A percentile compares a stretch with the other conserved stretches of the same genome.
phyloP scores from a whole-genome alignment of 2,329 filamentous ascomycete genomes.

The Biscogniauxia sp. region DNA sequence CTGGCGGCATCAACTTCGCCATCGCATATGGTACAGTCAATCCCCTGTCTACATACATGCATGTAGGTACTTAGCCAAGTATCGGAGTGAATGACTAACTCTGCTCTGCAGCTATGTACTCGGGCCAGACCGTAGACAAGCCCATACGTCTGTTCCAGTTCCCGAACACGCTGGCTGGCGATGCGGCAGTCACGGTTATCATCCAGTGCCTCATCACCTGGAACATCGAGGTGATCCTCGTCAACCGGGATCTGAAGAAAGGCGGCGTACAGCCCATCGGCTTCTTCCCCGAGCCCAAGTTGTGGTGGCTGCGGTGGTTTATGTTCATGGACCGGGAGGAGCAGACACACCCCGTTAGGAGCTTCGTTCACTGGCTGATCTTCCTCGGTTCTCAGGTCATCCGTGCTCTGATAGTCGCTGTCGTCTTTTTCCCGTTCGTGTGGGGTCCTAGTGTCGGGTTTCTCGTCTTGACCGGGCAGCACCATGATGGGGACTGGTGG shows the following conservation, averaged over 20 bases:
- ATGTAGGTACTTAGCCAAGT: too few species aligned
- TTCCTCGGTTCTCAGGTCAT: constrained; percentile 37
- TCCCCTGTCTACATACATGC: constrained; percentile 1
- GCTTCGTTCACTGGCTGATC: constrained; percentile 30
- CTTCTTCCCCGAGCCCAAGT: constrained; percentile 38
- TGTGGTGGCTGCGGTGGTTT: constrained; percentile 40
- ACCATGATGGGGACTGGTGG: constrained; percentile 41
- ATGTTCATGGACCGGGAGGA: constrained; percentile 38
- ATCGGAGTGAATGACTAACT: constrained; percentile 2
- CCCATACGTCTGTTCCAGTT: constrained; percentile 48
- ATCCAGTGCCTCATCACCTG: constrained; percentile 51
- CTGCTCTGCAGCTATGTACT: constrained; percentile 44
- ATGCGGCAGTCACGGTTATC: constrained; percentile 50
- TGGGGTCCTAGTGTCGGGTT: constrained; percentile 45
- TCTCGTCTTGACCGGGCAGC: constrained; percentile 38
- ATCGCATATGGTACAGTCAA: constrained; percentile 46
- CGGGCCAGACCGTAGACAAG: constrained; percentile 33
- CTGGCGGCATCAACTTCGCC: constrained; percentile 51
- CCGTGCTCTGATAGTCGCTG: constrained; percentile 35
- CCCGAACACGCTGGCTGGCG: constrained; percentile 50
- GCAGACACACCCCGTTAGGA: constrained; percentile 27
- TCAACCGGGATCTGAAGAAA: constrained; percentile 44
- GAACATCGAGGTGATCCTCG: constrained; percentile 47
- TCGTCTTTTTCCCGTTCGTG: constrained; percentile 41
- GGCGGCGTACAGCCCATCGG: constrained; percentile 47